Conservation (phyloP, 2,329 filamentous ascomycete species). For the Berkeleyomyces rouxiae region DNA sequence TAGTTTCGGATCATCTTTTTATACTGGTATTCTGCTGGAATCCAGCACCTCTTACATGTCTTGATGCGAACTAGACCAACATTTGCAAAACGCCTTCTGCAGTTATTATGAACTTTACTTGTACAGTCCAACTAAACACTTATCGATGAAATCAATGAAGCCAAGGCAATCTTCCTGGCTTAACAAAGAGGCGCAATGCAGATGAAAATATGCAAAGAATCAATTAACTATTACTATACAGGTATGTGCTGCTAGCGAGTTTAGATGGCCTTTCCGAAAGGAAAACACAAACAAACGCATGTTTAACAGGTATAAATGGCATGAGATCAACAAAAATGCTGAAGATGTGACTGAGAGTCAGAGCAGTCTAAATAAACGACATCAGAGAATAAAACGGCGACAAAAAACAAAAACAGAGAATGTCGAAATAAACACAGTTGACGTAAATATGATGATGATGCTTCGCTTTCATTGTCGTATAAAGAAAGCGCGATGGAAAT, state of each 20-base stretch:
- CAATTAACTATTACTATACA: no score
- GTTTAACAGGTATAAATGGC: background rate
- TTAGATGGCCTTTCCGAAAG: no score
- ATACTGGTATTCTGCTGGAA: background rate
- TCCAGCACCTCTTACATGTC: background rate
- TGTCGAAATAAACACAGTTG: background rate
- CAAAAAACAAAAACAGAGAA: background rate
- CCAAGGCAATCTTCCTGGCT: no score
- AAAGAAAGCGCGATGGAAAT: no score
- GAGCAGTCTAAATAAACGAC: background rate
- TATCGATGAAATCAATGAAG: no score
- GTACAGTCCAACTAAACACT: no score
- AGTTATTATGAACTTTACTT: background rate
- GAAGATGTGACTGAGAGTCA: background rate
- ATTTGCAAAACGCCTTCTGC: background rate
- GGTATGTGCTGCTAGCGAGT: no score
- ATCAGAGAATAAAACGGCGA: background rate
- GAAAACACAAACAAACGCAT: no score
- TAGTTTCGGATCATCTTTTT: background rate
- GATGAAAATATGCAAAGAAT: no score
- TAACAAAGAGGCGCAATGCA: no score
- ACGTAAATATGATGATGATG: background rate
- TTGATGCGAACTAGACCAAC: background rate
- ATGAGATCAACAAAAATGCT: background rate
- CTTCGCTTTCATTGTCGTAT: no score